Conservation (phyloP, 2,329 filamentous ascomycete genomes). For the Pestalotiopsis fici region DNA sequence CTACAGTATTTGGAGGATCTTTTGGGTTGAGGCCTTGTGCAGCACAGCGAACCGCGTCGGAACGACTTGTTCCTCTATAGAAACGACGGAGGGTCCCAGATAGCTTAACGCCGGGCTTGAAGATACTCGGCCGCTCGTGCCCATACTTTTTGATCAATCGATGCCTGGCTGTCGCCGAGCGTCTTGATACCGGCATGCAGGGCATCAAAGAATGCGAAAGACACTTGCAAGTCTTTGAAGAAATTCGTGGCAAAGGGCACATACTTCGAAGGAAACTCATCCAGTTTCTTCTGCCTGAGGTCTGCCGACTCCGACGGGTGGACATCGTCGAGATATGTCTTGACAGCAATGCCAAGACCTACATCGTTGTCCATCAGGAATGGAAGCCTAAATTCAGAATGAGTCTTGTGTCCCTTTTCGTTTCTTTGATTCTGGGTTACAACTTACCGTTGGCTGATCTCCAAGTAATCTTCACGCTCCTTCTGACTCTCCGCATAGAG, state of each 20-base stretch:
- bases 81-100: background rate
- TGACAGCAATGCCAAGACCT: constrained; percentile 76
- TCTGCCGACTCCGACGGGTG: constrained; percentile 56
- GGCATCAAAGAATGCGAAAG: constrained; percentile 59
- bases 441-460: constrained; percentile 71
- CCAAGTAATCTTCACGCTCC: constrained; percentile 64
- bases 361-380: constrained; percentile 73
- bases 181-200: constrained; percentile 59
- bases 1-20: too few species aligned
- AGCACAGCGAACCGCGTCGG: background rate
- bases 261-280: constrained; percentile 52
- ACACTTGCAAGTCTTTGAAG: constrained; percentile 59
- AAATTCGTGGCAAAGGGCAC: constrained; percentile 62
- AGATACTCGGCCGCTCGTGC: constrained; percentile 57
- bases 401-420: background rate
- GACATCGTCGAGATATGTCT: constrained; percentile 77
- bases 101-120: constrained; percentile 30
- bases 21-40: too few species aligned
- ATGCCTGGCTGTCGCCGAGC: constrained; percentile 48
- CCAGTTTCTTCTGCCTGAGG: constrained; percentile 43
- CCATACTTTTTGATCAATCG: constrained; percentile 53
- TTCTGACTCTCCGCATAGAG: constrained; percentile 78
- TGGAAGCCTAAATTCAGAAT: constrained; percentile 51
- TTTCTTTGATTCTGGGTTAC: constrained; percentile 11
- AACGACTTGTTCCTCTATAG: background rate